Conservation (phyloP, 495 filamentous ascomycete species). For the Rusavskia elegans region DNA sequence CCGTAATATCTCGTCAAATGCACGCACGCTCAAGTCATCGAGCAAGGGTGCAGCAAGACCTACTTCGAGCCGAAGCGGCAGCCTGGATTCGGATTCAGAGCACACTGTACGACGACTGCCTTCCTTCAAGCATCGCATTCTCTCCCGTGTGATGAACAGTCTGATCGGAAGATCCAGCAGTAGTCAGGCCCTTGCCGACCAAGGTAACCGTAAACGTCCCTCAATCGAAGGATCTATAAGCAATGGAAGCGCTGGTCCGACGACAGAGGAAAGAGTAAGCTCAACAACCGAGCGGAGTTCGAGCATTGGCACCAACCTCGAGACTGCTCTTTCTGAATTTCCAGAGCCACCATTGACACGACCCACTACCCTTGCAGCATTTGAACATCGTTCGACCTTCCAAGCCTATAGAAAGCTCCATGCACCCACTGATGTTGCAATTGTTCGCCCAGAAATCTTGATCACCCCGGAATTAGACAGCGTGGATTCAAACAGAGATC, state of each 20-base stretch:
- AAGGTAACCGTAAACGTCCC: neutral
- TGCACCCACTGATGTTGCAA: slow-evolving; percentile 1
- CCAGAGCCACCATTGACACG: slow-evolving; percentile 7
- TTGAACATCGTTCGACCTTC: neutral
- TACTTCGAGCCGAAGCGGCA: neutral
- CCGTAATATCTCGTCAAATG: too few species aligned
- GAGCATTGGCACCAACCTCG: slow-evolving; percentile 1
- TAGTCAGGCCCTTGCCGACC: neutral
- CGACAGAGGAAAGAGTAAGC: neutral
- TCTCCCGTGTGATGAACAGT: slow-evolving; percentile 7
- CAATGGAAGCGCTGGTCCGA: neutral
- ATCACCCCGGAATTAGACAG: slow-evolving; percentile 8
- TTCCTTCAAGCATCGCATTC: slow-evolving; percentile 5
- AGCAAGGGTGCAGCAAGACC: neutral
- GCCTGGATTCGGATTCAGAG: neutral
- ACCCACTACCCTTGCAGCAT: slow-evolving; percentile 1
- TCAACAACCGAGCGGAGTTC: slow-evolving; percentile 1
- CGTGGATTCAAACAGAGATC: slow-evolving; percentile 1
- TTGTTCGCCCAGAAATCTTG: slow-evolving; percentile 7
- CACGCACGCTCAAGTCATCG: neutral
- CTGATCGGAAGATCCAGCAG: neutral
- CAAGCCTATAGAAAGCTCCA: neutral
- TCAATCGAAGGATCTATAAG: neutral
- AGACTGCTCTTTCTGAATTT: slow-evolving; percentile 6
- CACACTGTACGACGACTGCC: neutral